Evolutionary conservation across 75 land plant genomes (phyloP).

Genomic region (Picea glauca): DNA sequence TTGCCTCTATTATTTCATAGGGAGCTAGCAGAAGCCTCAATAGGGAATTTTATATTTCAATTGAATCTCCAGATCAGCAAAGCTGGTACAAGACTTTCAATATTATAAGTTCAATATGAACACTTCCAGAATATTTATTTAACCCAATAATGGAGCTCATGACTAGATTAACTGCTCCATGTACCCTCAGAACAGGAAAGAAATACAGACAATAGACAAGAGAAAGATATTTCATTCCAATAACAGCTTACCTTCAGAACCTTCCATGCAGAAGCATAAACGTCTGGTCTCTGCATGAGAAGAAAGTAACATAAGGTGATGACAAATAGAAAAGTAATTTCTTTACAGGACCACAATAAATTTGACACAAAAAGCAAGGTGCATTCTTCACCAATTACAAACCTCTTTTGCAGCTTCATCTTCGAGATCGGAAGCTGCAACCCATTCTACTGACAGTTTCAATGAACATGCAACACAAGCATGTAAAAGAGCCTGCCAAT

Average conservation of each 20-base stretch:
- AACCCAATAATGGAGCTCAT: not conserved
- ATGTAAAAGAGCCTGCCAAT: conserved; percentile 80
- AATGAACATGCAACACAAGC: conserved; percentile 77
- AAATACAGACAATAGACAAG: not conserved
- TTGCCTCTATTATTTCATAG: no score
- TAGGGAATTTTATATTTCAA: no score
- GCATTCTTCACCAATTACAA: conserved; percentile 1
- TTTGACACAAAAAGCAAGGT: not conserved
- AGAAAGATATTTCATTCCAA: not conserved
- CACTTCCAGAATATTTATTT: not conserved
- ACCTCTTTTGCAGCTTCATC: conserved; percentile 64
- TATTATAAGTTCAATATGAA: not conserved
- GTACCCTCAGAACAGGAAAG: not conserved
- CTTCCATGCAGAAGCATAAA: conserved; percentile 80
- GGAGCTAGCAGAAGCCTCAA: no score
- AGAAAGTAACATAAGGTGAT: not conserved
- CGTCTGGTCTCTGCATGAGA: conserved; percentile 62
- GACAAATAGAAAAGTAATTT: not conserved
- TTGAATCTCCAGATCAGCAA: no score
- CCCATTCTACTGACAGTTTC: conserved; percentile 83
- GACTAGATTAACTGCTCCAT: not conserved
- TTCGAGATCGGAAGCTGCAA: conserved; percentile 94
- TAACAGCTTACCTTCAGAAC: conserved; percentile 54
- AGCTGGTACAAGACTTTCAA: no score
- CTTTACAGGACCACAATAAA: not conserved